A percentile compares a stretch with the other conserved stretches of the same genome.
These are phyloP conservation scores for Cubamyces sp. DNA, from an alignment of 768 basidiomycete species.

Conservation along the genomic window DNA sequence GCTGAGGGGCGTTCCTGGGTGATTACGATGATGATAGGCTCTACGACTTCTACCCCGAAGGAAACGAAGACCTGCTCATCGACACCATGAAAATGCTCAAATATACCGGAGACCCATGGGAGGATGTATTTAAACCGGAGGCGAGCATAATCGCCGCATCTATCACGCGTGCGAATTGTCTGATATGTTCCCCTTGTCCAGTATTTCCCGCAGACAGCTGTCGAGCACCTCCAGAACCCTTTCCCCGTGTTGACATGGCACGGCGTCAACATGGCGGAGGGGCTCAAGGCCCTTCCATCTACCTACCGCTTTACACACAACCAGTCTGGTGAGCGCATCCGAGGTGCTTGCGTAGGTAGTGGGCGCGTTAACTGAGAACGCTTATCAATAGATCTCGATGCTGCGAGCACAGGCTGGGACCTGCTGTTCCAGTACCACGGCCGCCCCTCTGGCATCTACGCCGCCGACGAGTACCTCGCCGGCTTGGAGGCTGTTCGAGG, in stretches of 20 bases:
- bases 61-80: conserved; percentile 50
- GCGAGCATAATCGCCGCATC: conserved; percentile 28
- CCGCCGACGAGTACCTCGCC: conserved; percentile 60
- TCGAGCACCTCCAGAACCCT: conserved; percentile 46
- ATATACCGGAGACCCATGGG: conserved; percentile 57
- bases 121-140: conserved; percentile 52
- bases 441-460: conserved; percentile 56
- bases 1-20: not conserved
- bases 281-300: conserved; percentile 56
- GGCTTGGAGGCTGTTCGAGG: conserved; percentile 58
- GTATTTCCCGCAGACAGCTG: conserved; percentile 51
- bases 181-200: conserved; percentile 21
- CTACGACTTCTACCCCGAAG: conserved; percentile 56
- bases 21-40: conserved; percentile 41
- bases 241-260: conserved; percentile 55
- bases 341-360: not conserved
- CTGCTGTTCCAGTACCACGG: conserved; percentile 62
- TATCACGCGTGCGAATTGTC: not conserved
- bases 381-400: conserved; percentile 45
- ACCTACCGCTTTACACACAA: conserved; percentile 61
- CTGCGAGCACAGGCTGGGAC: conserved; percentile 57
- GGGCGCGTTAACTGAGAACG: not conserved
- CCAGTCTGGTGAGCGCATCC: conserved; percentile 47
- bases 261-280: conserved; percentile 62
- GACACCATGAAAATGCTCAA: conserved; percentile 59